phyloP scores from a whole-genome alignment of 257 asterid species.

The Solanum pinnatisectum region DNA sequence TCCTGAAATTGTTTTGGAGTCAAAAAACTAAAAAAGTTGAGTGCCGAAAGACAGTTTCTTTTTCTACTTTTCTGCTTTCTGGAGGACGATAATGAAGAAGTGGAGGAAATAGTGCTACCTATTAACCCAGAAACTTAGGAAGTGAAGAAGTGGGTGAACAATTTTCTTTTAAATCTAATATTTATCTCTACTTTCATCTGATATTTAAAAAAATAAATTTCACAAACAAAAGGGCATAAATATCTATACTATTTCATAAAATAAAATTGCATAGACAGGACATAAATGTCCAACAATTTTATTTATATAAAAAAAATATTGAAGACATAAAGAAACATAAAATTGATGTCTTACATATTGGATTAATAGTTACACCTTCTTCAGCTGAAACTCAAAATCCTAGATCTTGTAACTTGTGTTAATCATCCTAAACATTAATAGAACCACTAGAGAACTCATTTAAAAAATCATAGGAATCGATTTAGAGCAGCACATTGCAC shows the following conservation, averaged over 20 bases:
- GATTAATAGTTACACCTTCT: constrained; percentile 71
- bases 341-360: constrained; percentile 45
- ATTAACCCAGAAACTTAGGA: background rate
- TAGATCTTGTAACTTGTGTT: constrained; percentile 86
- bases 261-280: too few species aligned
- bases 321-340: background rate
- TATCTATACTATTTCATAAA: background rate
- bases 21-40: background rate
- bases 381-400: constrained; percentile 85
- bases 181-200: background rate
- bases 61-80: background rate
- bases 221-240: background rate
- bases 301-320: background rate
- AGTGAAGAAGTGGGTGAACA: background rate
- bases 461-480: too few species aligned
- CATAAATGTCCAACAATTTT: background rate
- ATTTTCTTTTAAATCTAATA: too few species aligned
- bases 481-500: background rate
- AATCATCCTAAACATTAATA: constrained; percentile 58
- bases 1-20: background rate
- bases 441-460: background rate
- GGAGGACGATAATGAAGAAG: background rate
- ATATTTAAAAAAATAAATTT: background rate
- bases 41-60: background rate
- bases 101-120: background rate